Percentiles rank a stretch among this genome's conserved stretches.
These are phyloP conservation scores for Jaapia argillacea DNA, from an alignment of 768 basidiomycete genomes.

Conservation along the genomic window DNA sequence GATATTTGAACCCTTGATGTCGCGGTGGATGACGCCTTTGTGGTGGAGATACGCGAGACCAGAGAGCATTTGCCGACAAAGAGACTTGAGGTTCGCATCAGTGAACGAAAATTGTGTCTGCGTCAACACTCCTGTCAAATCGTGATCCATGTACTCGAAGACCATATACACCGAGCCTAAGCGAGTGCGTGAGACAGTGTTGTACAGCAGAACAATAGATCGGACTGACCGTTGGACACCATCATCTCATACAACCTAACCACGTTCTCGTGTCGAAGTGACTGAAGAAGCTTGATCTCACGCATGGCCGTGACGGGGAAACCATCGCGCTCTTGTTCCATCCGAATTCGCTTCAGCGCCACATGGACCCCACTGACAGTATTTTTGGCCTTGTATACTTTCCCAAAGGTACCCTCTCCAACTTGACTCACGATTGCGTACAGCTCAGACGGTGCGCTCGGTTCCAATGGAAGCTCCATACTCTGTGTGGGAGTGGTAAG, in stretches of 20 bases:
- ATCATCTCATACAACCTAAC: constrained; percentile 95
- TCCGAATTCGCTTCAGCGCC: constrained; percentile 92
- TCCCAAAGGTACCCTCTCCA: constrained; percentile 97
- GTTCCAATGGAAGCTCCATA: constrained; percentile 20
- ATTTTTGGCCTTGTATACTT: constrained; percentile 94
- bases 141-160: constrained; percentile 99
- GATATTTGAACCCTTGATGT: constrained; percentile 99
- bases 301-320: constrained; percentile 99
- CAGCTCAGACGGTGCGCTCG: constrained; percentile 36
- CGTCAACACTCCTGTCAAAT: constrained; percentile 88
- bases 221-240: constrained; percentile 97
- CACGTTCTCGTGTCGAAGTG: constrained; percentile 81
- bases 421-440: constrained; percentile 90
- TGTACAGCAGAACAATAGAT: constrained; percentile 12
- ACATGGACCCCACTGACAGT: constrained; percentile 67
- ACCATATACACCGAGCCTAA: constrained; percentile 97
- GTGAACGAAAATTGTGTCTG: constrained; percentile 83
- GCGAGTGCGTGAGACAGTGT: constrained; percentile 6
- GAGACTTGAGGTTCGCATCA: constrained; percentile 86
- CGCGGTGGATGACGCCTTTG: constrained; percentile 93
- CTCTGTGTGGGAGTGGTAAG: no score
- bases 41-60: constrained; percentile 94
- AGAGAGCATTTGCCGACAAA: constrained; percentile 91
- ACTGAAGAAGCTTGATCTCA: constrained; percentile 96
- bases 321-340: constrained; percentile 96